Evolutionary conservation across 805 yeast genomes (phyloP).

Genomic region (Kurtzmaniella fragi): DNA sequence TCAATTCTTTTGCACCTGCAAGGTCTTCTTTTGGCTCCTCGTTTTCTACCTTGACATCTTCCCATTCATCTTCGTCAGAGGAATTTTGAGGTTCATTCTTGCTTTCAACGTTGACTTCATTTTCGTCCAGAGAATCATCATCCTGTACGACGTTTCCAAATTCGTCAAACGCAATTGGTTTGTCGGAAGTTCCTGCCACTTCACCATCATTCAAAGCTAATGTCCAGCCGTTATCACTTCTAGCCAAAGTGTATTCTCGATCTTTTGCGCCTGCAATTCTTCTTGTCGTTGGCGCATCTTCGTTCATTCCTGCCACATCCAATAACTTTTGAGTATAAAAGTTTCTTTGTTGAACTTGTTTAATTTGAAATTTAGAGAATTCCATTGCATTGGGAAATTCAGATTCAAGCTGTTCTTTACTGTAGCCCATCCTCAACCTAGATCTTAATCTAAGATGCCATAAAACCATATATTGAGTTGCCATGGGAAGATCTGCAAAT

Average conservation of each 20-base stretch:
- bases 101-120: background rate
- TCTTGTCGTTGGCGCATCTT: slow-evolving; percentile 41
- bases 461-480: slow-evolving; percentile 83
- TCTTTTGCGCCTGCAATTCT: slow-evolving; percentile 84
- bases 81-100: no score
- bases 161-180: slow-evolving; percentile 52
- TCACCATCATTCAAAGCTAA: slow-evolving; percentile 48
- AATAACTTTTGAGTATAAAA: slow-evolving; percentile 82
- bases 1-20: slow-evolving; percentile 9
- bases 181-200: slow-evolving; percentile 33
- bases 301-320: slow-evolving; percentile 78
- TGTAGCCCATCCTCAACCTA: slow-evolving; percentile 89
- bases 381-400: slow-evolving; percentile 84
- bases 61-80: slow-evolving; percentile 1
- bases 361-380: slow-evolving; percentile 87
- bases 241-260: slow-evolving; percentile 65
- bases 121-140: background rate
- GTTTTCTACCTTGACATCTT: background rate
- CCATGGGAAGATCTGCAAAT: slow-evolving; percentile 70
- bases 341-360: slow-evolving; percentile 88
- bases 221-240: slow-evolving; percentile 82
- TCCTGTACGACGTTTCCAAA: slow-evolving; percentile 16
- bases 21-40: background rate
- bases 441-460: slow-evolving; percentile 81
- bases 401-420: slow-evolving; percentile 79